Conservation (phyloP, 768 basidiomycete species). For the Auricularia sp. region DNA sequence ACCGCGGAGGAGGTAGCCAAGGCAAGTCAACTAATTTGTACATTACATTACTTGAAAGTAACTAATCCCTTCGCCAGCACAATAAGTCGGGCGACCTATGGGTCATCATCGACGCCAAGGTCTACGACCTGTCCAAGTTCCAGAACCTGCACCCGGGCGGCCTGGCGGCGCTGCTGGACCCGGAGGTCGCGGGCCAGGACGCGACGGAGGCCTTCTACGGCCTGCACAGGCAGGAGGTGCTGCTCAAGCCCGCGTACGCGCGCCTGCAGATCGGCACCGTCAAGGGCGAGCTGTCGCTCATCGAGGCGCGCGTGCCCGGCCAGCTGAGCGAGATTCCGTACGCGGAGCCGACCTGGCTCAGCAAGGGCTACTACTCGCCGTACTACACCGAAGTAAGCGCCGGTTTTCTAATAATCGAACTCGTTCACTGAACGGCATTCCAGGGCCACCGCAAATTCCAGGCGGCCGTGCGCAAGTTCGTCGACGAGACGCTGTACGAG, state of each 20-base stretch:
- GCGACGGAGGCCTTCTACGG: constrained; percentile 83
- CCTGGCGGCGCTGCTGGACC: constrained; percentile 61
- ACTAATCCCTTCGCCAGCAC: constrained; percentile 36
- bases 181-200: constrained; percentile 76
- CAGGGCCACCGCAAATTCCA: constrained; percentile 54
- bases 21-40: constrained; percentile 28
- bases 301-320: constrained; percentile 43
- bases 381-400: constrained; percentile 51
- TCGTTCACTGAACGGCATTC: constrained; percentile 18
- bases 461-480: constrained; percentile 49
- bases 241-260: constrained; percentile 62
- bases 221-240: constrained; percentile 78
- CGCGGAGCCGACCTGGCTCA: constrained; percentile 80
- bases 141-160: constrained; percentile 79
- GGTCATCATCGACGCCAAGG: constrained; percentile 77
- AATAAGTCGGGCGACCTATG: constrained; percentile 73
- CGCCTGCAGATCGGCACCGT: constrained; percentile 70
- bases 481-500: constrained; percentile 54
- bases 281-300: constrained; percentile 47
- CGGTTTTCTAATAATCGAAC: constrained; percentile 23
- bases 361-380: constrained; percentile 57
- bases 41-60: background rate
- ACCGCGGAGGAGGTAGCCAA: constrained; percentile 64
- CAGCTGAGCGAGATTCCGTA: constrained; percentile 71
- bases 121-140: constrained; percentile 77